Evolutionary conservation across 306 rosid genomes (phyloP), one percentile per base, ranked within the genome.

Genomic region (Cajanus cajan): DNA sequence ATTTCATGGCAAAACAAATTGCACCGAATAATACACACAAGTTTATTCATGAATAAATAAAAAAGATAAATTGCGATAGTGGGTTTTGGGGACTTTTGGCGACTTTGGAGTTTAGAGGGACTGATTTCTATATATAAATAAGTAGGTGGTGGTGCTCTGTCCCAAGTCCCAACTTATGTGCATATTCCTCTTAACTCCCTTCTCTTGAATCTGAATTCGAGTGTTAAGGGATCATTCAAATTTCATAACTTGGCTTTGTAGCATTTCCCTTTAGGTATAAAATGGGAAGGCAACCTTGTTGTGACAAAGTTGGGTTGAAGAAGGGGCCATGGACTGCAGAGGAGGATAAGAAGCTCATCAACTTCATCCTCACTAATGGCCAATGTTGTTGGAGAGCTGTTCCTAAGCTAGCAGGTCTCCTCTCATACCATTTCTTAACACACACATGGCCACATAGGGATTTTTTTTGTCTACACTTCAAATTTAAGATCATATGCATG

Each of bases 361-460:
- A 12, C 54, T 94, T 94, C 92, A 90, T 94, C 61, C 93, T 94
- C 83, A 73, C 88, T 40, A 89, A 94, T 81, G 98, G 97, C 75
- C 98, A 94, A 90, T 90, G 94, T 78, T 94, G 97, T 52, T 94
- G 98, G 98, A 89, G 98, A 77, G 93, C 98, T 85, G 95, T 94
- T 31, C 98, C 98, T 68, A 94, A 94, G 74, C 93, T 94, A 48
- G 93, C 97, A 90, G 97, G 97, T 92, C 78, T 68, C 40, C 31
- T 58, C 58, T 73, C 50, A 55, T 47, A 59, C 1, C 44, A 58
- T 75, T 61, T 59, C 59, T 58, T 58, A 18, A 52, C 31, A 19
- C 21, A 15, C 0, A 22, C 15, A n/a, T n/a, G 25, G 22, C 2
- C 16, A 55, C 4, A 21, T 15, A 44, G 5, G 33, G 15, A 51